Conservation (phyloP, 2,329 filamentous ascomycete genomes). For the Penicillium sp. region DNA sequence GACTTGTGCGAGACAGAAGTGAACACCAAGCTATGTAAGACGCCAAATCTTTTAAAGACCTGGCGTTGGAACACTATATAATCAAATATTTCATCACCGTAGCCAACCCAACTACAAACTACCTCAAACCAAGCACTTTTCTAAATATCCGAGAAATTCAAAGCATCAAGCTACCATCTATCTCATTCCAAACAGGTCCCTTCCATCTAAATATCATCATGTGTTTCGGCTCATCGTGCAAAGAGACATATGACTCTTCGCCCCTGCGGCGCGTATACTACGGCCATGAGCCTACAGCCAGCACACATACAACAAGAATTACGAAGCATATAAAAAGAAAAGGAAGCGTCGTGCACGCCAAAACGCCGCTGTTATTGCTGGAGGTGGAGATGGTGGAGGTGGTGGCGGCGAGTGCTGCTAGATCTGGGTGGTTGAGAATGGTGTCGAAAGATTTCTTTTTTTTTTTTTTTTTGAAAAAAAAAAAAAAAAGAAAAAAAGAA, state of each 20-base stretch:
- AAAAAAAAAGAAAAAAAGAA: no score
- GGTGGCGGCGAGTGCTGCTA: slow-evolving; percentile 3
- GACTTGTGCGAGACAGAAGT: not conserved
- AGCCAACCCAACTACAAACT: not conserved
- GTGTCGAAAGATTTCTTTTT: no score
- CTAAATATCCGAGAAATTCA: not conserved
- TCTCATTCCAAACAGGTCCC: no score
- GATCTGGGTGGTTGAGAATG: not conserved
- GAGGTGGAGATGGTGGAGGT: not conserved
- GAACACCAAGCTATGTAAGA: not conserved
- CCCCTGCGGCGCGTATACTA: not conserved
- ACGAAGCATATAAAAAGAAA: not conserved
- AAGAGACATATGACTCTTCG: not conserved
- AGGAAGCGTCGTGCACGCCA: not conserved
- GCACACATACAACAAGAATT: not conserved
- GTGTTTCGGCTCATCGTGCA: slow-evolving; percentile 7
- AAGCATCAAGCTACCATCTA: not conserved
- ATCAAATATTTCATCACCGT: not conserved
- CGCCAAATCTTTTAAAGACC: no score
- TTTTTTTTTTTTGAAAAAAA: no score
- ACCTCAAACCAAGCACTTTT: not conserved
- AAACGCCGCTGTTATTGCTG: not conserved
- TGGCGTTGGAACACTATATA: not conserved
- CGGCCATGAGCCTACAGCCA: not conserved
- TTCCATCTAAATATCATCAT: not conserved